Evolutionary conservation across 2,329 filamentous ascomycete species (phyloP), one percentile per base, ranked within the genome.

Genomic region (Penicillium glabrum): DNA sequence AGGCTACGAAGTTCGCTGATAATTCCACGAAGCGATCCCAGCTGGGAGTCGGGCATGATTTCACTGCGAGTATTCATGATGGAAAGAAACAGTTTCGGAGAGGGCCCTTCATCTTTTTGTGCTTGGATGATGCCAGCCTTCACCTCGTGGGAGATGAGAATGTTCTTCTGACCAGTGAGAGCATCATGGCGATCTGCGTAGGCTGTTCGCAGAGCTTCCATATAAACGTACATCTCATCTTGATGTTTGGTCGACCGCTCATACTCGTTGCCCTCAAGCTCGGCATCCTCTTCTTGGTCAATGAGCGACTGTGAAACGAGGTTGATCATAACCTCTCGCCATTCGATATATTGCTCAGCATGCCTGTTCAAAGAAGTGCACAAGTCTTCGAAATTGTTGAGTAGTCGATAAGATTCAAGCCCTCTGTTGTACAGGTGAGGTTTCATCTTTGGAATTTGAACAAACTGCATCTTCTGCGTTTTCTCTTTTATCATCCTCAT

Each of bases 221-320:
- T 89, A 68, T 96, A 96, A 7, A 90, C 90, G 74, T 93, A 90
- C 43, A 97, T 84, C 69, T 96, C 87, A 59, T 97, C 93, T 74
- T 98, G 93, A 46, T 88, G 83, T 71, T 90, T 90, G 0, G 92
- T 91, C 0, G 93, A 96, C 31, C 90, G 85, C 63, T 91, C 89
- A 61, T 96, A 95, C 71, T 98, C 95, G 57, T 97, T 89, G 24
- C 95, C 95, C 11, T 91, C 93, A 2, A 86, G 83, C 56, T 96
- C 91, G 10, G 83, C 75, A n/a, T 78, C 79, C 16, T 86, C 86
- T 41, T 96, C 91, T 67, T 95, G 87, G 64, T 98, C 95, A 19
- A 98, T 86, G 1, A 98, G 80, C 0, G 90, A 86, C 58, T 86
- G 83, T 11, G 89, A 76, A 10, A 97, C 80, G 21, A 93, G 83